phyloP scores from a whole-genome alignment of 2,329 filamentous ascomycete species.

The Zymoseptoria crescenta region DNA sequence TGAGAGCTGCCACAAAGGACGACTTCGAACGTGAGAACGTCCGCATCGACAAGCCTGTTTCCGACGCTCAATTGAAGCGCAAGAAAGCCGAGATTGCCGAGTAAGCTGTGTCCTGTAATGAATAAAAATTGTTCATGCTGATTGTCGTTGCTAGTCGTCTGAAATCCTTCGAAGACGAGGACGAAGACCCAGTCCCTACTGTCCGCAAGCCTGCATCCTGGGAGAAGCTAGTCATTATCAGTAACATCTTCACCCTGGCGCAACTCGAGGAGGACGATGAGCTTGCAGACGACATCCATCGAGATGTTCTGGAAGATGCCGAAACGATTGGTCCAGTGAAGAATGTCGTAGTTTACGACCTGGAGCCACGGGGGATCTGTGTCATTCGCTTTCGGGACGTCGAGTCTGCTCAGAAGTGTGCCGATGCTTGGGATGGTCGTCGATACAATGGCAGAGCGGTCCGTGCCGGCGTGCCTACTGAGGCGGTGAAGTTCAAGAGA shows the following conservation, averaged over 20 bases:
- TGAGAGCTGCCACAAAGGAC: constrained; percentile 32
- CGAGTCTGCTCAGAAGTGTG: constrained; percentile 64
- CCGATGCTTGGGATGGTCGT: constrained; percentile 65
- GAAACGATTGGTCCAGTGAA: constrained; percentile 79
- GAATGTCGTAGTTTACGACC: constrained; percentile 84
- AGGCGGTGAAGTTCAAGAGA: constrained; percentile 66
- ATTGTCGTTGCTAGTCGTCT: constrained; percentile 24
- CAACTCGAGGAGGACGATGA: constrained; percentile 80
- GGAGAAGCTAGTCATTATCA: constrained; percentile 78
- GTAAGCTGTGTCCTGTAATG: not conserved
- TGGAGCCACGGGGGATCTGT: constrained; percentile 75
- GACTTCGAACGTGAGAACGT: not conserved
- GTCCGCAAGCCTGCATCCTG: not conserved
- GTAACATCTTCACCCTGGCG: constrained; percentile 83
- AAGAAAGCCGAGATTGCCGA: not conserved
- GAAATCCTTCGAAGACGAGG: not conserved
- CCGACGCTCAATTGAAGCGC: not conserved
- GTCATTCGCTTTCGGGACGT: constrained; percentile 72
- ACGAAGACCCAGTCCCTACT: not conserved
- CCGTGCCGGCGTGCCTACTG: constrained; percentile 47
- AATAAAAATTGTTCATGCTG: not conserved
- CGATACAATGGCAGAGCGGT: constrained; percentile 67
- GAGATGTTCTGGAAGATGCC: constrained; percentile 88
- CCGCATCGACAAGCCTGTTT: not conserved
- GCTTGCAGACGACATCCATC: constrained; percentile 81